These are phyloP conservation scores for Raffaelea arxii DNA, from an alignment of 2,329 filamentous ascomycete species.

Conservation along the genomic window DNA sequence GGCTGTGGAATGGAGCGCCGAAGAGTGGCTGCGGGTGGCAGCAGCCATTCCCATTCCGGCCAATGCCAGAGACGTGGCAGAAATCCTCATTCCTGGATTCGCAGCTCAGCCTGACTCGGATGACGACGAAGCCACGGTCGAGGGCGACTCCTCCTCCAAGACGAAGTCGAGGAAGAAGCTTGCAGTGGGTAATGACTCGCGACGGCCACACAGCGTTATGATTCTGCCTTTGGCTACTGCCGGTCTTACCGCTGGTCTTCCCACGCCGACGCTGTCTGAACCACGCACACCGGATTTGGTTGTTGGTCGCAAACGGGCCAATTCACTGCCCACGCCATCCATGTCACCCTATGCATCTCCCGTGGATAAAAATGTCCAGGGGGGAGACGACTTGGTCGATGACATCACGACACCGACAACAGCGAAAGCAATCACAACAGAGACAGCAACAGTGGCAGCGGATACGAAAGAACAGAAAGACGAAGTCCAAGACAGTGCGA, in stretches of 20 bases:
- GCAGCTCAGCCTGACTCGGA: conserved; percentile 44
- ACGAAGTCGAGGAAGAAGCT: conserved; percentile 19
- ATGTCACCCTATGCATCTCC: conserved; percentile 16
- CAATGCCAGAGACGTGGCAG: conserved; percentile 57
- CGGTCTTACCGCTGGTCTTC: conserved; percentile 19
- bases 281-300: conserved; percentile 23
- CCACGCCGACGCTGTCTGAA: conserved; percentile 23
- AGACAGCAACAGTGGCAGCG: neutral
- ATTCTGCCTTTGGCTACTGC: conserved; percentile 19
- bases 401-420: neutral
- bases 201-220: conserved; percentile 39
- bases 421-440: neutral
- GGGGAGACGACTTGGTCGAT: conserved; percentile 1
- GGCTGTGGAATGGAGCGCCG: no score
- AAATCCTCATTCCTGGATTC: conserved; percentile 71
- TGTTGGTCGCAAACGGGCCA: conserved; percentile 29
- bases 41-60: conserved; percentile 60
- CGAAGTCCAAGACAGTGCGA: no score
- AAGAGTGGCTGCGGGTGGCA: conserved; percentile 33
- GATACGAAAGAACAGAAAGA: conserved; percentile 3
- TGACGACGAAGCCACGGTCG: conserved; percentile 43
- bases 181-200: conserved; percentile 3
- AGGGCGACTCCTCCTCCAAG: no score
- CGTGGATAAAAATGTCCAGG: conserved; percentile 9
- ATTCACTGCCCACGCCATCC: conserved; percentile 35